These are phyloP conservation scores for Tetrahymena thermophila DNA, from an alignment of 73 alveolate species.

Conservation along the genomic window DNA sequence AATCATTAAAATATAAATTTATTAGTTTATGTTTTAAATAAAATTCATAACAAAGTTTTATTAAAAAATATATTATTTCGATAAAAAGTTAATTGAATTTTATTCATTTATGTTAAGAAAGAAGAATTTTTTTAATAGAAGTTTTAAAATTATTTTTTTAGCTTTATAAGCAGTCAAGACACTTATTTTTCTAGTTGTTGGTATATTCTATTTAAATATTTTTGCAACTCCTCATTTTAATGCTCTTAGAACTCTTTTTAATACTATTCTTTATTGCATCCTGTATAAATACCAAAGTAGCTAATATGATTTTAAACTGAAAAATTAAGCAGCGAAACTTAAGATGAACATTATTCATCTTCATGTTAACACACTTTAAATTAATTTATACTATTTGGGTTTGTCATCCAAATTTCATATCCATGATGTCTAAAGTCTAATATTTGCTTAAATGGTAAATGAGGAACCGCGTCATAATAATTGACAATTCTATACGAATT, in stretches of 20 bases:
- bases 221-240: background rate
- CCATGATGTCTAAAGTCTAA: background rate
- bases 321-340: background rate
- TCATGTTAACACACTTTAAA: background rate
- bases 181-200: too few species aligned
- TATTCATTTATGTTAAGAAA: too few species aligned
- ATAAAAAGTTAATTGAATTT: too few species aligned
- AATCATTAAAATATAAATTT: too few species aligned
- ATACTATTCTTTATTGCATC: background rate
- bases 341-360: background rate
- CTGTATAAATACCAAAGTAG: background rate
- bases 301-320: background rate
- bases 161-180: too few species aligned
- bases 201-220: too few species aligned
- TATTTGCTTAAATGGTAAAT: background rate
- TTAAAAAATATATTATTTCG: too few species aligned
- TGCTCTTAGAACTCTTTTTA: background rate
- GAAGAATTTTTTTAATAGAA: too few species aligned
- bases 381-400: background rate
- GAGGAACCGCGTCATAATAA: background rate
- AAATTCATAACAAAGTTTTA: too few species aligned
- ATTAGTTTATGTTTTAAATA: too few species aligned
- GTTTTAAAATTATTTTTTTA: too few species aligned
- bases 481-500: background rate
- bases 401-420: background rate